Base-by-base conservation (phyloP, 2,329 filamentous ascomycete genomes). In the Diplodia seriata region DNA sequence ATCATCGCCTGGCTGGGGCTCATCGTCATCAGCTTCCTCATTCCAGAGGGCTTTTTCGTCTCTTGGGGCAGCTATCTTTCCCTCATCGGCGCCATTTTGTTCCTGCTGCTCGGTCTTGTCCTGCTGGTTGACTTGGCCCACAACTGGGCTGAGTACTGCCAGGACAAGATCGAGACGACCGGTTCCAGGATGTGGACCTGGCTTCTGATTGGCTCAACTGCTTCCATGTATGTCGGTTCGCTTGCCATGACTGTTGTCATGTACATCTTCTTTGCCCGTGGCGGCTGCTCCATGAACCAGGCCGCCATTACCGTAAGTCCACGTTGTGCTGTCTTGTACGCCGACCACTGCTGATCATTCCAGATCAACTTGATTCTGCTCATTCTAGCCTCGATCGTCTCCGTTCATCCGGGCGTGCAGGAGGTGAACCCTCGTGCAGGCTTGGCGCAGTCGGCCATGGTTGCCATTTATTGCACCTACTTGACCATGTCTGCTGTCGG, bases 391-490 rank as follows among this genome's bases (percentile, higher is more conserved):
- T 96, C 93, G 0, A 85, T 89, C 71, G 85, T 97, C 38, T 97
- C 94, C 0, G 90, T 99, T 70, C 94, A 98, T 76, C 94, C 95
- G 1, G 87, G 87, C 1, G 88, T 99, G 15, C 95, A 99, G 79
- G 93, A 94, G 75, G 90, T 90, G 77, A 99, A 99, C 79, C 89
- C 94, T 57, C 93, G 94, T 76, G 95, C 95, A 51, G 95, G 95
- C 59, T 86, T 99, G 69, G 95, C 95, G n/a, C 95, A 99, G 78
- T 93, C 94, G 51, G 94, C 95, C 70, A 97, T 98, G 87, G 95
- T 99, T 54, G 93, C 94, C 20, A 88, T 97, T 68, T 99, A 99
- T 85, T 99, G 95, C 87, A 98, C 95, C 53, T 99, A 99, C 77
- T 87, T 99, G 67, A 99, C 95, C 72, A 93, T 99, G 89, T 97